Base-by-base conservation (phyloP, 2,329 filamentous ascomycete species). In the Fusarium equiseti region DNA sequence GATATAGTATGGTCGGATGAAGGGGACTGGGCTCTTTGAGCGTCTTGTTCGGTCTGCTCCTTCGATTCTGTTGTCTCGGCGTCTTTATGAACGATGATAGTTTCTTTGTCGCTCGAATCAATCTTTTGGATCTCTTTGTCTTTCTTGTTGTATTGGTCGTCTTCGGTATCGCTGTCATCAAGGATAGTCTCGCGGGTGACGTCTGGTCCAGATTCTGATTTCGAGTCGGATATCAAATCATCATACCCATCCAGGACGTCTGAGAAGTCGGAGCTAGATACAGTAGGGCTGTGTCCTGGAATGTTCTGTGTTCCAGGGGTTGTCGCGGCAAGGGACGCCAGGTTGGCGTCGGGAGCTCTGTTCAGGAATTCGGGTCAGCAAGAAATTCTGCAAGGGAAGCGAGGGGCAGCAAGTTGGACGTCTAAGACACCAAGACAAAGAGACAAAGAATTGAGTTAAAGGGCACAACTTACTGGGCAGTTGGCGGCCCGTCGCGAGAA, bases 211-310 rank as follows among this genome's bases (percentile, higher is more conserved):
- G 73, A 72, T 58, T 74, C 73, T 59, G 75, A 78, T 43, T 70
- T 75, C 57, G 51, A 60, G 58, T 82, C 81, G 55, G 82, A 80
- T 73, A 80, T 80, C 73, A 83, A 75, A 71, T 81, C 80, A 75
- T 83, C 80, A 75, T 83, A 81, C 74, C 83, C 81, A 73, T 83
- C 82, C 71, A 81, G 76, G 55, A 81, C 79, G 72, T 82, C 79
- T 63, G 80, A 79, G 69, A 79, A 74, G 52, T 79, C 78, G 65
- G 84, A 83, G 79, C 84, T 81, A 80, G 79, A 77, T 68, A 73
- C 77, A 76, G 79, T 82, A 81, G 81, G 82, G 80, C 81, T 81
- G 73, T 73, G 76, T 75, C 77, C 77, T 76, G 78, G 75, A 77
- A 78, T 81, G 81, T 78, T 81, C 79, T 77, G 80, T 68, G 78